phyloP scores from a whole-genome alignment of 2,329 filamentous ascomycete species.

The Colletotrichum cuscutae region DNA sequence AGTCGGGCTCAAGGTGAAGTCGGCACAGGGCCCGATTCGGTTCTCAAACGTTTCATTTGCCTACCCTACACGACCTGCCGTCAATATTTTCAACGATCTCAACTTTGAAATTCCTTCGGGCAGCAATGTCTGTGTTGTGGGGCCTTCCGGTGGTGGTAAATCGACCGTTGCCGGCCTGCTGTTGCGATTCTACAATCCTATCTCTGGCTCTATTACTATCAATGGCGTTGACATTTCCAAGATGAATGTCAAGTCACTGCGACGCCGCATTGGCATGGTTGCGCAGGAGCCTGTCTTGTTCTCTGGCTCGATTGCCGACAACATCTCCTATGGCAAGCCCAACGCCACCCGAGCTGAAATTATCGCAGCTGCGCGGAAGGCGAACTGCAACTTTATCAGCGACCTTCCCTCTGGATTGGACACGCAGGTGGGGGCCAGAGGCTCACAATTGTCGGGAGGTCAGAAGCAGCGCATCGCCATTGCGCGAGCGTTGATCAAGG shows the following conservation, averaged over 20 bases:
- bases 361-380: slow-evolving; percentile 85
- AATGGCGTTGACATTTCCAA: slow-evolving; percentile 83
- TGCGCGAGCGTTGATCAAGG: slow-evolving; percentile 90
- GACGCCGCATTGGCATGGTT: slow-evolving; percentile 93
- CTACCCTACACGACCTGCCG: slow-evolving; percentile 93
- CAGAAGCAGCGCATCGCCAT: slow-evolving; percentile 99
- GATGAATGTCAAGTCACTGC: slow-evolving; percentile 94
- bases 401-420: slow-evolving; percentile 97
- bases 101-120: slow-evolving; percentile 93
- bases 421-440: slow-evolving; percentile 90
- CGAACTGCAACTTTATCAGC: slow-evolving; percentile 96
- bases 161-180: slow-evolving; percentile 94
- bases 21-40: slow-evolving; percentile 87
- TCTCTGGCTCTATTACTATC: slow-evolving; percentile 80
- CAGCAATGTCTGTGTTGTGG: slow-evolving; percentile 95
- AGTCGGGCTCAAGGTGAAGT: slow-evolving; percentile 79
- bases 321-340: slow-evolving; percentile 91
- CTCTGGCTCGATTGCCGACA: slow-evolving; percentile 85
- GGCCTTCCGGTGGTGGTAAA: slow-evolving; percentile 95
- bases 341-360: slow-evolving; percentile 83
- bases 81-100: slow-evolving; percentile 88
- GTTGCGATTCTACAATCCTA: slow-evolving; percentile 90
- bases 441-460: slow-evolving; percentile 92
- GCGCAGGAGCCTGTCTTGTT: slow-evolving; percentile 95
- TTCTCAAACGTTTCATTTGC: slow-evolving; percentile 89